phyloP scores from a whole-genome alignment of 305 asterid species.

The Fraxinus floribunda region DNA sequence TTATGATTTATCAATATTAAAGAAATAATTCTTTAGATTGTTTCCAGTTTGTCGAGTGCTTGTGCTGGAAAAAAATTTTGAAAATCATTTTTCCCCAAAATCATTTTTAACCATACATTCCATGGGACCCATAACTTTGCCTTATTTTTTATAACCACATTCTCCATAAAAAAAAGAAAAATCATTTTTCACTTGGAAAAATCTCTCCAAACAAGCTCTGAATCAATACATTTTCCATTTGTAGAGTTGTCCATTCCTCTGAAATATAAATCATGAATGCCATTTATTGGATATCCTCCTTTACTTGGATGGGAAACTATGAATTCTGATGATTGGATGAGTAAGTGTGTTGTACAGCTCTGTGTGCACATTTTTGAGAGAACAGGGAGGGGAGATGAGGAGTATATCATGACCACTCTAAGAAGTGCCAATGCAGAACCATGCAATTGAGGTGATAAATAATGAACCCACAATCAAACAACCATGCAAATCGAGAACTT shows the following conservation, averaged over 20 bases:
- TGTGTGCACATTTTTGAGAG: not conserved
- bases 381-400: not conserved
- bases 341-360: not conserved
- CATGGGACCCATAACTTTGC: not conserved
- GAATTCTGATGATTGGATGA: not conserved
- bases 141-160: not conserved
- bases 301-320: not conserved
- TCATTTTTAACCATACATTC: not conserved
- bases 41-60: not conserved
- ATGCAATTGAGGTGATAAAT: not conserved
- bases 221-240: not conserved
- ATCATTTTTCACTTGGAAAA: not conserved
- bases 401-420: not conserved
- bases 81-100: not conserved
- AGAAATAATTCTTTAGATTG: not conserved
- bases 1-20: not conserved
- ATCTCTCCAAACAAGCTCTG: not conserved
- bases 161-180: too few relatives aligned
- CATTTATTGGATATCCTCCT: not conserved
- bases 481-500: not conserved
- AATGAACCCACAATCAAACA: constrained; percentile 11
- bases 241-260: not conserved
- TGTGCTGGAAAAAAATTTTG: too few relatives aligned
- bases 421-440: not conserved
- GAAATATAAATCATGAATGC: not conserved